These are phyloP conservation scores for Cryphonectria nitschkei DNA, from an alignment of 2,329 filamentous ascomycete genomes.

Conservation along the genomic window DNA sequence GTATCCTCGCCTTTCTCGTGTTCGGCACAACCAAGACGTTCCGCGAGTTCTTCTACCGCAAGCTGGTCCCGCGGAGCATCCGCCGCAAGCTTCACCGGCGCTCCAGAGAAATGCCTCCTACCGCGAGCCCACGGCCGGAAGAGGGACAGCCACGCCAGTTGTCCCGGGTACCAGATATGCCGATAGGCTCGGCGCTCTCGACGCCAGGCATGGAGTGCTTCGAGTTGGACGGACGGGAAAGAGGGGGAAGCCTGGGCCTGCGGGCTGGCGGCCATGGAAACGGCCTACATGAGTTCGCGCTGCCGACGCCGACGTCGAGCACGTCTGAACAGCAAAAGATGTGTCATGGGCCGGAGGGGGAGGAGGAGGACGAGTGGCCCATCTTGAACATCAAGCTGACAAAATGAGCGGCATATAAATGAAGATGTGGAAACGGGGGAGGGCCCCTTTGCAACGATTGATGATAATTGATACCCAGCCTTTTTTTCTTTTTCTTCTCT, in stretches of 20 bases:
- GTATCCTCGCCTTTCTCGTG: constrained; percentile 43
- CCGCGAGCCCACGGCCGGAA: neutral
- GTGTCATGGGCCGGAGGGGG: constrained; percentile 1
- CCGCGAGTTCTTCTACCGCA: constrained; percentile 35
- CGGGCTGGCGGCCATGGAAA: neutral
- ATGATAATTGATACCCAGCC: constrained; percentile 4
- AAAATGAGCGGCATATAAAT: neutral
- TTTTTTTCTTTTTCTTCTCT: neutral
- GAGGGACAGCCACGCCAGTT: neutral
- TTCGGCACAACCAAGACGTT: constrained; percentile 47
- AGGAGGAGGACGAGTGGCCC: constrained; percentile 18
- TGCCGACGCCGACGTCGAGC: constrained; percentile 13
- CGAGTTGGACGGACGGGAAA: constrained; percentile 21
- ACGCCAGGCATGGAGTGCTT: constrained; percentile 6
- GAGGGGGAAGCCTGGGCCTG: neutral
- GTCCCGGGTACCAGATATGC: neutral
- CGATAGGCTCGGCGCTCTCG: constrained; percentile 2
- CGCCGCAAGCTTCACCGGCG: constrained; percentile 19
- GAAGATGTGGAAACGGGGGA: neutral
- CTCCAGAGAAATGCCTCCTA: neutral
- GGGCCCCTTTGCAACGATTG: neutral
- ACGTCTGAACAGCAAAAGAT: constrained; percentile 8
- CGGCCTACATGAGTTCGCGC: constrained; percentile 1
- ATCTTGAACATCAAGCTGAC: constrained; percentile 12
- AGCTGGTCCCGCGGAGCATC: constrained; percentile 31